A percentile compares a stretch with the other conserved stretches of the same genome.
Conservation (phyloP, 345 rosid species). For the Aegle marmelos region DNA sequence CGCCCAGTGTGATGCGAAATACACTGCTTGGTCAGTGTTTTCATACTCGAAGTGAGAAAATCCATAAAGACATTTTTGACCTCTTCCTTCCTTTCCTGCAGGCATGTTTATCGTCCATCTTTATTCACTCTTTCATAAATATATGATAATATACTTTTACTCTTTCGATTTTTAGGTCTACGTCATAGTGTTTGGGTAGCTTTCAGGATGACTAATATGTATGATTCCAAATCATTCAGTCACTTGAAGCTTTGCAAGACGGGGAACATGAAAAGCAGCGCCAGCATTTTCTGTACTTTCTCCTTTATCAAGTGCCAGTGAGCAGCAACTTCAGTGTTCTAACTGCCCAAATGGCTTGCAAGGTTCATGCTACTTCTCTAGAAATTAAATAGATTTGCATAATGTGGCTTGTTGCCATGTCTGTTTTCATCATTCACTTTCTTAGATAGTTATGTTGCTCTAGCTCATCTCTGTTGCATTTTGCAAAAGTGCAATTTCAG, state of each 20-base stretch:
- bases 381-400: background rate
- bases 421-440: slow-evolving; percentile 11
- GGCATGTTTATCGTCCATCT: slow-evolving; percentile 46
- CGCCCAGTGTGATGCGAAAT: slow-evolving; percentile 96
- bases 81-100: slow-evolving; percentile 88
- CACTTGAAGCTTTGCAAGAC: slow-evolving; percentile 95
- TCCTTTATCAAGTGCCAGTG: slow-evolving; percentile 88
- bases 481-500: slow-evolving; percentile 52
- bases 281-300: slow-evolving; percentile 86
- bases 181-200: background rate
- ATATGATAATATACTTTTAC: background rate
- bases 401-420: background rate
- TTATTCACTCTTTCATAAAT: slow-evolving; percentile 4
- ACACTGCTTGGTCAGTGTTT: slow-evolving; percentile 97
- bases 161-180: background rate
- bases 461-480: slow-evolving; percentile 33
- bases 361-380: slow-evolving; percentile 49
- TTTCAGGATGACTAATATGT: slow-evolving; percentile 19
- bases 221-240: slow-evolving; percentile 41
- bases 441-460: slow-evolving; percentile 12
- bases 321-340: slow-evolving; percentile 93
- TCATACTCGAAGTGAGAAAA: slow-evolving; percentile 86
- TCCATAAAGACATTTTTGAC: slow-evolving; percentile 95
- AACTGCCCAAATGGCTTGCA: slow-evolving; percentile 78
- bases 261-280: slow-evolving; percentile 97